Base-by-base conservation (phyloP, 495 filamentous ascomycete genomes). In the Hyaloscypha bicolor region DNA sequence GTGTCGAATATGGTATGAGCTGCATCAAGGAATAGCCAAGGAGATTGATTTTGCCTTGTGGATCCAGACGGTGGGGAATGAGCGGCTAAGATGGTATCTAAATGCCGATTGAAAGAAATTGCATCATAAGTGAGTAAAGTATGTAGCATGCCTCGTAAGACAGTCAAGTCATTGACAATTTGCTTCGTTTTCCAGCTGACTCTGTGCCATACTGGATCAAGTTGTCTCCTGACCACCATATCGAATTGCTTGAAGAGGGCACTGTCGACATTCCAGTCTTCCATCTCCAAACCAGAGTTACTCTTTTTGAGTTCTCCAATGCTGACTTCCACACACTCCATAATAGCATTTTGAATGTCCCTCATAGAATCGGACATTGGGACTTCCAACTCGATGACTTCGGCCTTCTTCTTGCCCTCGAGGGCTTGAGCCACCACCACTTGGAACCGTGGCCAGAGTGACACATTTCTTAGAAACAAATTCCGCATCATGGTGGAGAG, bases 321-420 rank as follows among this genome's bases (percentile, higher is more conserved):
- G 68, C 93, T 96, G 57, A 93, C 88, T 75, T 98, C 95, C 16
- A 99, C 94, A 76, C 96, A 98, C 75, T 97, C 95, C 75, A 99
- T 87, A 56, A 98, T 90, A 4, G 95, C 93, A 68, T 90, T 93
- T 70, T 99, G 95, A 35, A 98, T 97, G 37, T 93, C 88, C 60
- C 84, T 86, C 95, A 99, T 99, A 48, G 88, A 84, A 55, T 96
- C 91, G 25, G 93, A 96, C 94, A 99, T 97, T 33, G 92, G 89
- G n/a, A 98, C 90, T 74, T 97, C 94, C 12, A 98, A 82, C 73
- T 99, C 95, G 42, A 99, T 96, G 45, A 99, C 95, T 78, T 98
- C 95, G 0, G 95, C 94, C 74, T 96, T 97, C 76, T 92, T 91
- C 72, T 85, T 89, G n/a, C 93, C 94, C 76, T 99, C 94, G 4